Evolutionary conservation across 441 rosid genomes (phyloP).

Genomic region (Pelargonium australe): DNA sequence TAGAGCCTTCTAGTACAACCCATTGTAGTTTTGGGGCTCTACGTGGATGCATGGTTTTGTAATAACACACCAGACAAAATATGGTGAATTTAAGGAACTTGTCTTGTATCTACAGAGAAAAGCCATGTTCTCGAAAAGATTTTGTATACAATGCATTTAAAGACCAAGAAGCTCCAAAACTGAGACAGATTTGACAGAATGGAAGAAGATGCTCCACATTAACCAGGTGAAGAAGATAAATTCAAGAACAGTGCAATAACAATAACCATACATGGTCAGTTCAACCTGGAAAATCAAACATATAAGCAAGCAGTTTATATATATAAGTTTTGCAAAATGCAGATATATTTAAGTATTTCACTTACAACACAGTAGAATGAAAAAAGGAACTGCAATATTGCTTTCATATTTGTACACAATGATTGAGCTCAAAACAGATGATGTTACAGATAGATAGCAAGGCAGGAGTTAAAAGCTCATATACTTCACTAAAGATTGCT

Average conservation of each 20-base stretch:
- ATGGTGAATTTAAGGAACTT: not conserved
- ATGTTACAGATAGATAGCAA: constrained; percentile 14
- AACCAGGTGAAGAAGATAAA: too few species aligned
- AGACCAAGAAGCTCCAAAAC: not conserved
- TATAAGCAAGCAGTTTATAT: too few species aligned
- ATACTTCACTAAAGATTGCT: not conserved
- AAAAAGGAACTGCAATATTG: constrained; percentile 8
- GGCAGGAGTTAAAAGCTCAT: constrained; percentile 1
- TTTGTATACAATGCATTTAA: not conserved
- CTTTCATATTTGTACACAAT: constrained; percentile 35
- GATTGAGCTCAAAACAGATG: constrained; percentile 14
- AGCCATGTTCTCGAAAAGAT: not conserved
- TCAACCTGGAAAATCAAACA: too few species aligned
- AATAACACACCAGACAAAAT: not conserved
- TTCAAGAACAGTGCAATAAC: too few species aligned
- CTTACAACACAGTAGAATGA: too few species aligned
- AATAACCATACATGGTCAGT: too few species aligned
- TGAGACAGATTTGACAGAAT: too few species aligned
- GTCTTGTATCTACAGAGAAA: not conserved
- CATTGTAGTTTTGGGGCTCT: constrained; percentile 22
- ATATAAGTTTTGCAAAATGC: too few species aligned
- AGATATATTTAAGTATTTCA: too few species aligned
- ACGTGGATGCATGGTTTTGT: constrained; percentile 27
- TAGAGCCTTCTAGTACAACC: not conserved
- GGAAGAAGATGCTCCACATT: too few species aligned